phyloP scores from a whole-genome alignment of 129 eudicot genomes.

The Gnaphalium uliginosum region DNA sequence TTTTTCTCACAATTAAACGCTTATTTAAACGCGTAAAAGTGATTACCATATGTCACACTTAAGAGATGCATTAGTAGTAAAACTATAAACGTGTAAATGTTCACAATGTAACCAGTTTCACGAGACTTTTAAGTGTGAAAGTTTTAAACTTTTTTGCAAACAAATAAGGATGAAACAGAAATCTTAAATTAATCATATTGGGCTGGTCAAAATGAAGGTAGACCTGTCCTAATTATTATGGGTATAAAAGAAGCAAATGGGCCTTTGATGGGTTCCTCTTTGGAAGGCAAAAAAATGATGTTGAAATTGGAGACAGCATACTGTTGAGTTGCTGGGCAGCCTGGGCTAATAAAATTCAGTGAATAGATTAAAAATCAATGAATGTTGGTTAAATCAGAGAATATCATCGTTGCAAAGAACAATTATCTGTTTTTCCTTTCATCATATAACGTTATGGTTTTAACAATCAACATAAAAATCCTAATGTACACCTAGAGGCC shows the following conservation, averaged over 20 bases:
- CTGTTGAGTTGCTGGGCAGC: not conserved
- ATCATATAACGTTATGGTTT: too few species aligned
- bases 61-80: not conserved
- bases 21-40: too few species aligned
- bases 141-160: too few species aligned
- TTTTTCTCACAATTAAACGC: not conserved
- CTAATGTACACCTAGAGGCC: not conserved
- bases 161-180: not conserved
- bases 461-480: not conserved
- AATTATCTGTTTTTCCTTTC: too few species aligned
- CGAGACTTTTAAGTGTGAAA: too few species aligned
- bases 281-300: not conserved
- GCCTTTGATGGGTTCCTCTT: not conserved
- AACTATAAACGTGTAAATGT: not conserved
- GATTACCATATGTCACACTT: not conserved
- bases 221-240: not conserved
- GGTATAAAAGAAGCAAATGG: constrained; percentile 8
- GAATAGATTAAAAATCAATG: not conserved
- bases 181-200: not conserved
- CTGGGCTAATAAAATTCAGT: not conserved
- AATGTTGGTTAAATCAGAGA: not conserved
- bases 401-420: not conserved
- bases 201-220: not conserved
- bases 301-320: not conserved
- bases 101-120: not conserved